A percentile compares a stretch with the other conserved stretches of the same genome.
Evolutionary conservation across 2,329 filamentous ascomycete genomes (phyloP).

Genomic region (Chaetomium sp.): DNA sequence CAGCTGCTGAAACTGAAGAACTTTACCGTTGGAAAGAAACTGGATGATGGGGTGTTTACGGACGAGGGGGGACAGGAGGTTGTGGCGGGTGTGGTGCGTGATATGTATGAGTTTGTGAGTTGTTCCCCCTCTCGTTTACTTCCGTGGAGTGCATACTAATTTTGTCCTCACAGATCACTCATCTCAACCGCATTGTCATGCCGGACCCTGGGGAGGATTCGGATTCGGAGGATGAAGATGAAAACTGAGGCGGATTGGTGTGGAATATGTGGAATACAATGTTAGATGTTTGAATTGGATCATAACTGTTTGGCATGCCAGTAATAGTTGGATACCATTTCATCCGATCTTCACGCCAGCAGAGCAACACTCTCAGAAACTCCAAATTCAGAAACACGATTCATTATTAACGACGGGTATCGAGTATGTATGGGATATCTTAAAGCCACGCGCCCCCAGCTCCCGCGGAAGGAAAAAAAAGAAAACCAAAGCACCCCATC

Average conservation of each 20-base stretch:
- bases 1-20: constrained; percentile 72
- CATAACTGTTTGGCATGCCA: not conserved
- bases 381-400: not conserved
- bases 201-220: constrained; percentile 55
- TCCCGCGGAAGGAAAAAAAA: constrained; percentile 11
- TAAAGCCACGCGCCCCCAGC: constrained; percentile 11
- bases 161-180: constrained; percentile 51
- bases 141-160: not conserved
- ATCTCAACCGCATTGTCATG: constrained; percentile 67
- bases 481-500: not conserved
- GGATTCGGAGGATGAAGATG: constrained; percentile 39
- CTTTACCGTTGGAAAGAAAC: constrained; percentile 63
- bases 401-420: constrained; percentile 13
- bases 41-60: constrained; percentile 60
- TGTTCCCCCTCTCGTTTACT: not conserved
- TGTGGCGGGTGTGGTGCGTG: constrained; percentile 56
- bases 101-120: constrained; percentile 76
- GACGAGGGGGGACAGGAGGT: constrained; percentile 53
- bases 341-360: not conserved
- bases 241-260: not conserved
- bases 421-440: constrained; percentile 15
- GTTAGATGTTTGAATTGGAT: too few species aligned
- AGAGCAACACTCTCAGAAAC: not conserved
- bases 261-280: not conserved
- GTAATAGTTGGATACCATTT: not conserved